Base-by-base conservation (phyloP, 2,329 filamentous ascomycete species). In the Diaporthe velutina region DNA sequence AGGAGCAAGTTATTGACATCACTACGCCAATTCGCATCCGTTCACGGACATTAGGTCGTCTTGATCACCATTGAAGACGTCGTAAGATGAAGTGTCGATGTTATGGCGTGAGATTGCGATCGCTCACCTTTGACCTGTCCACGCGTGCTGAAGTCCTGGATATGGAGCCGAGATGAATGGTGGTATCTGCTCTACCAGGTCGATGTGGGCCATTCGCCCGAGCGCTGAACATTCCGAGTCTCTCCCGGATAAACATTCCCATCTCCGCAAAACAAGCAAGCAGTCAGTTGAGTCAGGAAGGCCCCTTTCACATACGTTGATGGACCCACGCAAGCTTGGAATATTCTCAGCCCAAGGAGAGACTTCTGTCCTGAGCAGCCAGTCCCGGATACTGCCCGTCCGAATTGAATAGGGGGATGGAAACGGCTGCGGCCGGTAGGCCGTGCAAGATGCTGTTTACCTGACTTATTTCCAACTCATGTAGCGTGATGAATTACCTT, bases 91-190 rank as follows among this genome's bases (percentile, higher is more conserved):
- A 25, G 48, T 48, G 25, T 33, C 19, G 28, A n/a, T 15, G 8
- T 4, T 13, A 48, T 64, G 60, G 40, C 60, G 25, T n/a, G 25
- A 64, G 15, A 64, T 64, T 64, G 28, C 28, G 60, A 64, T 64
- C 60, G 60, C 17, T 64, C 13, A 19, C 28, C 38, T 13, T 48
- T 22, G 25, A 28, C 17, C 25, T n/a, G 38, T 64, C 40, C 60
- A 64, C 40, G 60, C 60, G 60, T 64, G 60, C 40, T 9, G 22
- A 2, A 33, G 25, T 64, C 60, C 40, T 48, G 25, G 38, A 30
- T 13, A 64, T 48, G 60, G 60, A 64, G 40, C 60, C 60, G 60
- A 45, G 40, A 64, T 64, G 60, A 64, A 48, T 7, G 28, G 40
- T 25, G 40, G 60, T 48, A 22, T 15, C 28, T 64, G 9, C 40